Evolutionary conservation across 2,329 filamentous ascomycete species (phyloP).

Genomic region (Cladosporium sp.): DNA sequence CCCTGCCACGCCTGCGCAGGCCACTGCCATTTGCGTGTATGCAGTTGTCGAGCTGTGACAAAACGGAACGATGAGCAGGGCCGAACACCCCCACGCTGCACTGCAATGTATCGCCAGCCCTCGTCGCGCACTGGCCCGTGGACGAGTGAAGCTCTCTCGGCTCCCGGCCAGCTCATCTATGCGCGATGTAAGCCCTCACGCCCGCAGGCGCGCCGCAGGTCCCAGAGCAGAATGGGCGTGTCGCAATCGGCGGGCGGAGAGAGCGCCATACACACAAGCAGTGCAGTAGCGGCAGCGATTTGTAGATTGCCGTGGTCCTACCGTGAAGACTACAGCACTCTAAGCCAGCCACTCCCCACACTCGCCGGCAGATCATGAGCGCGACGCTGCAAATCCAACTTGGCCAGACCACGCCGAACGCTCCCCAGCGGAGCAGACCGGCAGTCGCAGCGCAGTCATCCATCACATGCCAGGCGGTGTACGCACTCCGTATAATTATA

Average conservation of each 20-base stretch:
- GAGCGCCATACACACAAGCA: not conserved
- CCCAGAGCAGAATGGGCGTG: not conserved
- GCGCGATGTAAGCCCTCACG: not conserved
- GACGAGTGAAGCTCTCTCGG: not conserved
- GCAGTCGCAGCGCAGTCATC: not conserved
- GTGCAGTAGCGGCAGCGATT: not conserved
- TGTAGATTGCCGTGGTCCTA: not conserved
- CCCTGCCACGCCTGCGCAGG: not conserved
- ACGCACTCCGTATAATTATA: not conserved
- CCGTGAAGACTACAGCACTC: not conserved
- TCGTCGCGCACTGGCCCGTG: not conserved
- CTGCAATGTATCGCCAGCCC: not conserved
- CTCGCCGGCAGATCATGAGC: not conserved
- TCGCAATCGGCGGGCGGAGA: conserved; percentile 2
- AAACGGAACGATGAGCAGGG: not conserved
- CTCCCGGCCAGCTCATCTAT: conserved; percentile 2
- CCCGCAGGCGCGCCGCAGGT: not conserved
- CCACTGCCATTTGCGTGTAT: not conserved
- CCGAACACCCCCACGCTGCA: not conserved
- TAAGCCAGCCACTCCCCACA: not conserved
- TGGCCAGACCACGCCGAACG: not conserved
- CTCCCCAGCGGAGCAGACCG: not conserved
- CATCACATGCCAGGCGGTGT: conserved; percentile 10
- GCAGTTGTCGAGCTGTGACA: not conserved
- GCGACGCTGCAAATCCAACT: not conserved